Base-by-base conservation (phyloP, 768 basidiomycete species). In the Kwoniella mangroviensis region DNA sequence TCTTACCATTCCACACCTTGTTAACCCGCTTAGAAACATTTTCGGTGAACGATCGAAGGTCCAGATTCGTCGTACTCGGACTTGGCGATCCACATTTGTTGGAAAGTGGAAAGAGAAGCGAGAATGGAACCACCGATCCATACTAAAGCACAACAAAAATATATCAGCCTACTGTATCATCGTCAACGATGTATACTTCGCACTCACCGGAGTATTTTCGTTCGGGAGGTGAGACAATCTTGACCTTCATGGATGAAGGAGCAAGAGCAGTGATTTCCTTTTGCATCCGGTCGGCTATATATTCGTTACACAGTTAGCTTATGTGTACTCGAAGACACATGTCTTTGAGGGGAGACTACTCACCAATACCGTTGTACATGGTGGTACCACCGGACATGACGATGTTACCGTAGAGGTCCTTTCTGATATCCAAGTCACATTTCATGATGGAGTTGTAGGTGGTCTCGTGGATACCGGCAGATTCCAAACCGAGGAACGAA, bases 161-260 rank as follows among this genome's bases (percentile, higher is more conserved):
- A 10, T 49, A 40, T 58, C 22, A 52, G 49, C 21, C 11, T 11
- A 26, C 22, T n/a, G 13, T 22, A 10, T 7, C 22, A n/a, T 28
- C 24, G 26, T 22, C 24, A 15, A 41, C n/a, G 34, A 12, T 40
- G 41, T 52, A 9, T 11, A 11, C 17, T 12, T 24, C 15, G 17
- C 42, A 53, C 49, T 67, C 58, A 67, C 57, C 66, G 26, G 60
- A 70, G 41, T 73, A 55, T 22, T 71, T 96, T 78, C 93, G 87
- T 87, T 96, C 93, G 65, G 93, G 93, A 61, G 94, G 93, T 70
- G 93, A 92, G 69, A 93, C 91, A 67, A 94, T 93, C 89, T 93
- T 94, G 86, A 94, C 90, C 89, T 94, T 95, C 91, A 95, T 91
- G 85, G 90, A 92, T 68, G 91, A 88, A 28, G 94, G 93, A 66